Base-by-base conservation (phyloP, 805 yeast species). In the Nakazawaea ishiwadae region DNA sequence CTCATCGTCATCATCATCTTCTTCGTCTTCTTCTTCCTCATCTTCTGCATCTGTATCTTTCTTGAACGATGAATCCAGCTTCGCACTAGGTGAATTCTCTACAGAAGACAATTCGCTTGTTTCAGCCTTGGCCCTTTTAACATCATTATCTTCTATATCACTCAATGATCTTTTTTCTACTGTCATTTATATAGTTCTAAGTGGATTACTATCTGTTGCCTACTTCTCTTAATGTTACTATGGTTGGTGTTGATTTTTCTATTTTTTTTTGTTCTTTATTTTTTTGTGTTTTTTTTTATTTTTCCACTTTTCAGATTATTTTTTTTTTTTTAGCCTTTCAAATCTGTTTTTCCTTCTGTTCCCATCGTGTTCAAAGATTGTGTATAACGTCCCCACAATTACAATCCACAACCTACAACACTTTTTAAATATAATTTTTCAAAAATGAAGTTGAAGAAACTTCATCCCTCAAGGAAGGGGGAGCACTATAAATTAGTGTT, bases 1-100 rank as follows among this genome's bases (percentile, higher is more conserved):
- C 7, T 45, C 56, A 5, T 45, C 51, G 8, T 50, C 56, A 4
- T 54, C 55, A 1, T 38, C 46, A 3, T 42, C 53, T 11, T 47
- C 55, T 2, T 47, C 51, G 9, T 48, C 52, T 11, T 49, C 51
- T 14, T 49, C 48, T 1, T 48, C 54, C 4, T 44, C 51, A 8
- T 23, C 26, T 23, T 23, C 26, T 23, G 10, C 26, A 23, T 23
- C 10, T 7, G 10, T 7, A 23, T 23, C 55, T 53, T 16, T 61
- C 58, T 17, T 46, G 53, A 16, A 49, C 53, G 35, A 54, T 45
- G n/a, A 49, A 46, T 28, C 45, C 35, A 4, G 37, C 46, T 23
- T 44, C 47, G 15, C 16, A 35, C 26, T 27, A 19, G 37, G 37
- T 11, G 40, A 29, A n/a, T 20, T 15, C 5, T 30, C 40, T 15